phyloP scores from a whole-genome alignment of 2,329 filamentous ascomycete species.

The Chrysoporthe austroafricana region DNA sequence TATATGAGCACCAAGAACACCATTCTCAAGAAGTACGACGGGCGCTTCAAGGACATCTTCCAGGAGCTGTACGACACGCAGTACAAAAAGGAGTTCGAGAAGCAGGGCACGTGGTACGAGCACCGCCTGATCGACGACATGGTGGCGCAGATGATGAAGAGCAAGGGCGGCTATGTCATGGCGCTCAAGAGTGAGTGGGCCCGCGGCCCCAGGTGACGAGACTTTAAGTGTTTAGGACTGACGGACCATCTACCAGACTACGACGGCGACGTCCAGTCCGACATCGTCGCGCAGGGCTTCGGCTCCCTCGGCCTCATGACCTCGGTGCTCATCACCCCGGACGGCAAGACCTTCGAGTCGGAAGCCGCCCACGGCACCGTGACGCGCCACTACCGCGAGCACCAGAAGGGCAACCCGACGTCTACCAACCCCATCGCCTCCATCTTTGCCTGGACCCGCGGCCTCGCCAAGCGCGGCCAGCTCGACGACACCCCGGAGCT shows the following conservation, averaged over 20 bases:
- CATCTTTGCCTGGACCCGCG: slow-evolving; percentile 98
- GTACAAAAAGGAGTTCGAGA: slow-evolving; percentile 89
- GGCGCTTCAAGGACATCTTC: slow-evolving; percentile 99
- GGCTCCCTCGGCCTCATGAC: slow-evolving; percentile 98
- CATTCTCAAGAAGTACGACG: slow-evolving; percentile 98
- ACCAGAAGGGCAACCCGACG: slow-evolving; percentile 97
- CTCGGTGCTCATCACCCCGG: slow-evolving; percentile 93
- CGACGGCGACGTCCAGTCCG: slow-evolving; percentile 97
- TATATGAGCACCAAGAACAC: slow-evolving; percentile 99
- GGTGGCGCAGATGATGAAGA: slow-evolving; percentile 99
- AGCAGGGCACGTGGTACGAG: slow-evolving; percentile 97
- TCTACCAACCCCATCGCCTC: slow-evolving; percentile 98
- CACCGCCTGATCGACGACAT: slow-evolving; percentile 99
- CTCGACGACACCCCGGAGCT: slow-evolving; percentile 93
- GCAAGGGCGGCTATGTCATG: slow-evolving; percentile 93
- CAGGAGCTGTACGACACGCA: slow-evolving; percentile 89
- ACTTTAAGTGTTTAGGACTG: neutral
- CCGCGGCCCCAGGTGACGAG: neutral
- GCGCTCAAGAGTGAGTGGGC: slow-evolving; percentile 86
- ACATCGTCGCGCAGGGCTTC: slow-evolving; percentile 97
- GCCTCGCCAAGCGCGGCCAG: slow-evolving; percentile 88
- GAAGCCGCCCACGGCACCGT: slow-evolving; percentile 98
- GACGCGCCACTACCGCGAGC: slow-evolving; percentile 96
- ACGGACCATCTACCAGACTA: slow-evolving; percentile 68
- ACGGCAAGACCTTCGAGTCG: slow-evolving; percentile 95